Evolutionary conservation across 768 basidiomycete species (phyloP).

Genomic region (Rhodotorula paludigena): DNA sequence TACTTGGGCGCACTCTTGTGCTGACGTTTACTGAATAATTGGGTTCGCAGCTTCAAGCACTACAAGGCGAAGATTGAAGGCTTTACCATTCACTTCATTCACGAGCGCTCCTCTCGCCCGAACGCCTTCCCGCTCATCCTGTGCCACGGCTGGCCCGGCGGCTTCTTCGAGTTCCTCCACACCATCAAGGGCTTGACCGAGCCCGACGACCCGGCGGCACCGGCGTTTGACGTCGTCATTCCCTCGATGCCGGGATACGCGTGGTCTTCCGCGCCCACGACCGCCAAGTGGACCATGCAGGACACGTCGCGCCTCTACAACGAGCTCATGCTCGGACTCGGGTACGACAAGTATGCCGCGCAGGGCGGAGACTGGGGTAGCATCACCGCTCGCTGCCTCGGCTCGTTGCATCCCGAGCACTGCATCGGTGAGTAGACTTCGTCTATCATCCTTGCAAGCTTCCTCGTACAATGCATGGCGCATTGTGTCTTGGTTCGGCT

Average conservation of each 20-base stretch:
- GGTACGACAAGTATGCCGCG: slow-evolving; percentile 24
- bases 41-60: slow-evolving; percentile 31
- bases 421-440: slow-evolving; percentile 16
- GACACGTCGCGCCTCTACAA: slow-evolving; percentile 37
- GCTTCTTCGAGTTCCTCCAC: slow-evolving; percentile 40
- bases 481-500: too few relatives aligned
- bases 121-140: slow-evolving; percentile 41
- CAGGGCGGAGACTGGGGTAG: slow-evolving; percentile 31
- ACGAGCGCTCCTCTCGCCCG: slow-evolving; percentile 26
- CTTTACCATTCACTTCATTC: slow-evolving; percentile 40
- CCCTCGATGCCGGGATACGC: slow-evolving; percentile 39
- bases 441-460: not conserved
- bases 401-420: slow-evolving; percentile 6
- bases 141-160: slow-evolving; percentile 37
- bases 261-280: slow-evolving; percentile 26
- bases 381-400: slow-evolving; percentile 23
- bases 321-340: slow-evolving; percentile 37
- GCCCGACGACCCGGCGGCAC: not conserved
- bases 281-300: slow-evolving; percentile 10
- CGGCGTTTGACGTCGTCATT: slow-evolving; percentile 37
- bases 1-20: too few relatives aligned
- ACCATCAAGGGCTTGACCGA: slow-evolving; percentile 26
- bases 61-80: slow-evolving; percentile 27
- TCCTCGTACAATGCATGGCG: too few relatives aligned
- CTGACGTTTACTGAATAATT: too few relatives aligned